These are phyloP conservation scores for Amanita exitialis DNA, from an alignment of 768 basidiomycete genomes.

Conservation along the genomic window DNA sequence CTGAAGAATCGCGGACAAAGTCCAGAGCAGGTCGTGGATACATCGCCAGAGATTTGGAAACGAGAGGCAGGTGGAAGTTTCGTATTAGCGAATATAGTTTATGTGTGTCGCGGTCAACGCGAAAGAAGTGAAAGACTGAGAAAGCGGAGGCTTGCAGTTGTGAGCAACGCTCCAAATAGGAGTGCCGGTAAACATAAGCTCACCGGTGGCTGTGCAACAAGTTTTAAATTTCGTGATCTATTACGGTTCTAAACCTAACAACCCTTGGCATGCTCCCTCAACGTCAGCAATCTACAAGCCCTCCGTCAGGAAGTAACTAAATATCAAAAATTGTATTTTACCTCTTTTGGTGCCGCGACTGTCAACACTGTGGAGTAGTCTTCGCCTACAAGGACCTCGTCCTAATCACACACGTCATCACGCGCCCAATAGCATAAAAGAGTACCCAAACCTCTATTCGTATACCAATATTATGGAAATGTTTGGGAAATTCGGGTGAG, in stretches of 20 bases:
- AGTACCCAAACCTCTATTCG: constrained; percentile 65
- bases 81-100: neutral
- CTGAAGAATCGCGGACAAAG: neutral
- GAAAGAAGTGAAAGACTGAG: neutral
- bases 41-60: constrained; percentile 1
- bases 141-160: neutral
- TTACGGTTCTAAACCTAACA: constrained; percentile 51
- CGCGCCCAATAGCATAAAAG: neutral
- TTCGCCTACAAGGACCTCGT: constrained; percentile 65
- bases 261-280: constrained; percentile 72
- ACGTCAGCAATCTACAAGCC: constrained; percentile 48
- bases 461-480: constrained; percentile 86
- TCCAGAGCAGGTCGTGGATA: neutral
- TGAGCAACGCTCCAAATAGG: neutral
- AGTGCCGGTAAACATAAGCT: neutral
- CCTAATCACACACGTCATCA: constrained; percentile 22
- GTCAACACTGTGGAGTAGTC: constrained; percentile 55
- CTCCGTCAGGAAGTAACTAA: neutral
- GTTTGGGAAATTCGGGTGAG: constrained; percentile 64
- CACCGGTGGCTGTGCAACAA: constrained; percentile 3
- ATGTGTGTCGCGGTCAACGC: neutral
- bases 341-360: constrained; percentile 77
- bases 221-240: constrained; percentile 4
- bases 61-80: neutral
- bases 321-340: constrained; percentile 15